Conservation (phyloP, 495 filamentous ascomycete genomes). For the Parathielavia appendiculata region DNA sequence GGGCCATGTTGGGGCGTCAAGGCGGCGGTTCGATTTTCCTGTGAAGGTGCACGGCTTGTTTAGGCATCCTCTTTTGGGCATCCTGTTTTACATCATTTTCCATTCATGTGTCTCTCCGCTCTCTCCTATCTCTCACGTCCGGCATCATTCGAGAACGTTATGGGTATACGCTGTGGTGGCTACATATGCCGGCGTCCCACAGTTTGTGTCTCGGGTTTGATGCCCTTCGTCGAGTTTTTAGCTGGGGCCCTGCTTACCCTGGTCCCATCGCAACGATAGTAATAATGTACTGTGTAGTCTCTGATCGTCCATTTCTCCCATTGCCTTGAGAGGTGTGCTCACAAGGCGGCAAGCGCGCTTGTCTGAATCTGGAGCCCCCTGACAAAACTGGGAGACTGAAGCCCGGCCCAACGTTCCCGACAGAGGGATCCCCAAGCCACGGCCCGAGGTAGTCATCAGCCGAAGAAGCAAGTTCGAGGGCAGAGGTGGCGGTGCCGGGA, state of each 20-base stretch:
- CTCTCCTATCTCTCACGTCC: neutral
- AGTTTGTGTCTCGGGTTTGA: neutral
- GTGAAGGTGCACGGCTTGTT: neutral
- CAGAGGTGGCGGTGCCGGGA: conserved; percentile 1
- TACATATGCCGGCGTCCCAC: neutral
- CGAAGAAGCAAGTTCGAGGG: neutral
- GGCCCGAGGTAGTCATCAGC: conserved; percentile 12
- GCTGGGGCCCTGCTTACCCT: neutral
- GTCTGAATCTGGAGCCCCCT: neutral
- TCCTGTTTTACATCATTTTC: neutral
- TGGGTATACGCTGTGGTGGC: neutral
- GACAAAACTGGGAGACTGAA: neutral
- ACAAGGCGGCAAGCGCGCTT: conserved; percentile 11
- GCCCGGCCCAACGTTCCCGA: neutral
- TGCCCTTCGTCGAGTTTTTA: no score
- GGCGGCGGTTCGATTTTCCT: neutral
- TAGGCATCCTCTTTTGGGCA: neutral
- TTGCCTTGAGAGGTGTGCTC: neutral
- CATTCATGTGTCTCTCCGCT: neutral
- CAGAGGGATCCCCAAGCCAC: neutral
- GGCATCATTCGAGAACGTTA: neutral
- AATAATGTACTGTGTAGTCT: conserved; percentile 9
- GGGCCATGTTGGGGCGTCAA: neutral
- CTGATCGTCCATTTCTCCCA: neutral
- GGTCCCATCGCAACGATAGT: conserved; percentile 1